These are phyloP conservation scores for Coix lacrymajobi DNA, from an alignment of 176 grass and related monocot genomes.

Conservation along the genomic window DNA sequence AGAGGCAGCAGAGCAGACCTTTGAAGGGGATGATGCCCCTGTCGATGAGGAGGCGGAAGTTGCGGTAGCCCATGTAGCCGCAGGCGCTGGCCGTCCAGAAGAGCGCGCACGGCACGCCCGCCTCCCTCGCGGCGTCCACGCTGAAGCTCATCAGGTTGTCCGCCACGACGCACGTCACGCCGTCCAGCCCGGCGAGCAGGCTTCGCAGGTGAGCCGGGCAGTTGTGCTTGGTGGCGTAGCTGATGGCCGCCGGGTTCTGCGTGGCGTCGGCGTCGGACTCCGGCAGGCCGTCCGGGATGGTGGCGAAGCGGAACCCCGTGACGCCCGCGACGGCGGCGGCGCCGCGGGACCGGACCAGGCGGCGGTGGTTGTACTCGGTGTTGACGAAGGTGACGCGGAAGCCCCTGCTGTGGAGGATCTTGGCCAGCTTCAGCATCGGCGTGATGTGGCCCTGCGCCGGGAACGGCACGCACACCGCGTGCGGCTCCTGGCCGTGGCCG, in stretches of 20 bases:
- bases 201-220: neutral
- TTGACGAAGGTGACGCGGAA: conserved; percentile 64
- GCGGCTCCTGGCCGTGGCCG: conserved; percentile 19
- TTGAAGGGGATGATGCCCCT: conserved; percentile 33
- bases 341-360: conserved; percentile 6
- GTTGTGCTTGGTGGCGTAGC: neutral
- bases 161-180: conserved; percentile 30
- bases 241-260: neutral
- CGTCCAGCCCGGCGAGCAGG: conserved; percentile 1
- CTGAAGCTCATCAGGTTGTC: conserved; percentile 40
- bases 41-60: conserved; percentile 19
- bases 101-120: conserved; percentile 25
- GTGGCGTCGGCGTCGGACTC: conserved; percentile 24
- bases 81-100: conserved; percentile 47
- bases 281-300: conserved; percentile 36
- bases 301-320: conserved; percentile 20
- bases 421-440: conserved; percentile 48
- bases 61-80: conserved; percentile 45
- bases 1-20: neutral
- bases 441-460: conserved; percentile 42
- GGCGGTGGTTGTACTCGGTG: conserved; percentile 57
- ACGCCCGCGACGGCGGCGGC: neutral
- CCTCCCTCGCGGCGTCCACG: conserved; percentile 24
- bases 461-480: conserved; percentile 40
- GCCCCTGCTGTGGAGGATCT: conserved; percentile 36